Conservation (phyloP, 345 rosid genomes). For the Brassica nigra region DNA sequence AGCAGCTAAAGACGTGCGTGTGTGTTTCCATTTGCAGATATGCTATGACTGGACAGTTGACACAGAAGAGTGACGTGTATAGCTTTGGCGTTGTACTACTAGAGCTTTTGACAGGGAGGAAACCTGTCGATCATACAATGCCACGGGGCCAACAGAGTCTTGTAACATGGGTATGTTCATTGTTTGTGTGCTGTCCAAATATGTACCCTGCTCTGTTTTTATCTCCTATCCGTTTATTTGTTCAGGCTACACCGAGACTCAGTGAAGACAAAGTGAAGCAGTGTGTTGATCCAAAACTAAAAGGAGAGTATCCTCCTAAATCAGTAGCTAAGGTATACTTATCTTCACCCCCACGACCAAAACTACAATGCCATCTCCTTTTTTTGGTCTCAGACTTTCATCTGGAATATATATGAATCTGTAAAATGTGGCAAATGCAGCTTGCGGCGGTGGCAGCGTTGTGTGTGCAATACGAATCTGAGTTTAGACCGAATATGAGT, state of each 20-base stretch:
- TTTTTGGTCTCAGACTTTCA: not conserved
- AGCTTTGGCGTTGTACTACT: slow-evolving; percentile 45
- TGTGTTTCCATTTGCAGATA: slow-evolving; percentile 28
- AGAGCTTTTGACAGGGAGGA: slow-evolving; percentile 45
- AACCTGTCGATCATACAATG: slow-evolving; percentile 45
- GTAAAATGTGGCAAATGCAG: slow-evolving; percentile 46
- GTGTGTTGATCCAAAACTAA: slow-evolving; percentile 95
- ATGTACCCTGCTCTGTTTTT: not conserved
- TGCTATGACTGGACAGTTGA: slow-evolving; percentile 47
- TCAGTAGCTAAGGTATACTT: slow-evolving; percentile 61
- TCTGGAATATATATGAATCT: not conserved
- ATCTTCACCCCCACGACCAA: not conserved
- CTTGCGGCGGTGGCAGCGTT: slow-evolving; percentile 91
- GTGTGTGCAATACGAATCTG: slow-evolving; percentile 89
- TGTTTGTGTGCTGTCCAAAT: not conserved
- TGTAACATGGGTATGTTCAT: slow-evolving; percentile 39
- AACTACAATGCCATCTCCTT: not conserved
- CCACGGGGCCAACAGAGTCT: slow-evolving; percentile 45
- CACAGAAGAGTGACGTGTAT: slow-evolving; percentile 44
- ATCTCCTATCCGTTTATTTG: slow-evolving; percentile 5
- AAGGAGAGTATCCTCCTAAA: slow-evolving; percentile 89
- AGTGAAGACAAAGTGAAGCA: slow-evolving; percentile 98
- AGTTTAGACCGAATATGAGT: slow-evolving; percentile 92
- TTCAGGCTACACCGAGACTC: slow-evolving; percentile 96
- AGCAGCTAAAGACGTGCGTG: not conserved